phyloP scores from a whole-genome alignment of 2,329 filamentous ascomycete species.

The Emmonsiellopsis sp. region DNA sequence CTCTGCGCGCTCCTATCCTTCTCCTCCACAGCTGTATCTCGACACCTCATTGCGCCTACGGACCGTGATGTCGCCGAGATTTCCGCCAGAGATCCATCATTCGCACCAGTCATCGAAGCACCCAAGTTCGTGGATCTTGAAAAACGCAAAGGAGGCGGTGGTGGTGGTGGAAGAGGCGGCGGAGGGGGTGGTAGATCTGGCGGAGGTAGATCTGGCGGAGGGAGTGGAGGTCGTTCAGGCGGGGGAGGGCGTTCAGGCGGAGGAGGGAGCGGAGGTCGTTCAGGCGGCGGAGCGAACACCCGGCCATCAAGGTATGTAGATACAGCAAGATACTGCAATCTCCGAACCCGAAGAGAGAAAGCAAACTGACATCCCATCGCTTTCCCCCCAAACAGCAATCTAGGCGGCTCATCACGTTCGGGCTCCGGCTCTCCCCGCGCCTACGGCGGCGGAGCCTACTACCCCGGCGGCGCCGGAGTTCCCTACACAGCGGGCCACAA shows the following conservation, averaged over 20 bases:
- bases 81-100: not conserved
- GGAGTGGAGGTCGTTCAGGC: conserved; percentile 12
- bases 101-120: conserved; percentile 1
- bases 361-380: not conserved
- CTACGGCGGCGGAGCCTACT: conserved; percentile 44
- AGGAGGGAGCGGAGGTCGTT: conserved; percentile 10
- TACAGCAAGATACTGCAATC: not conserved
- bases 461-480: conserved; percentile 43
- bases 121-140: conserved; percentile 23
- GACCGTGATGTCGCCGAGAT: conserved; percentile 9
- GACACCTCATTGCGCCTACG: conserved; percentile 12
- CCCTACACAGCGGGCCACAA: conserved; percentile 40
- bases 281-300: conserved; percentile 10
- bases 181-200: conserved; percentile 20
- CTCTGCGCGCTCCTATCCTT: conserved; percentile 19
- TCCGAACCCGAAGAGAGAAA: no score
- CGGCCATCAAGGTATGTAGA: conserved; percentile 1
- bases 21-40: conserved; percentile 19
- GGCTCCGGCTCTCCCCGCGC: conserved; percentile 23
- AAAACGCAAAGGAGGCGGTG: conserved; percentile 42
- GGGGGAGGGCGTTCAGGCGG: conserved; percentile 10
- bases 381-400: conserved; percentile 6
- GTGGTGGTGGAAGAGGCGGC: conserved; percentile 30
- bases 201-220: conserved; percentile 14
- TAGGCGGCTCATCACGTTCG: conserved; percentile 9